Percentiles rank a stretch among this genome's conserved stretches.
phyloP scores from a whole-genome alignment of 139 green algal species.

The Volvox africanus region DNA sequence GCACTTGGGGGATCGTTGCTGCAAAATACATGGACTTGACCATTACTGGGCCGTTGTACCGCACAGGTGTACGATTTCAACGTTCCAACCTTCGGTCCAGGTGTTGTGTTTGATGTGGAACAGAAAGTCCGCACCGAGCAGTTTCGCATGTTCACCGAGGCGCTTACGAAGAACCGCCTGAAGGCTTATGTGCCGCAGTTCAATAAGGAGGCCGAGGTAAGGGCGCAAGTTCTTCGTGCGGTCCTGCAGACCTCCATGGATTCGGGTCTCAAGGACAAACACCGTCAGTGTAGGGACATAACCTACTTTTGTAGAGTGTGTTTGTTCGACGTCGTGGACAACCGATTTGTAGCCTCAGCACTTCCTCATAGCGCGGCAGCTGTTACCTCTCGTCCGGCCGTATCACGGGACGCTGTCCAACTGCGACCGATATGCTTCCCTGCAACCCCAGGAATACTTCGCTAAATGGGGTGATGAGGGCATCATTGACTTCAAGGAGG shows the following conservation, averaged over 20 bases:
- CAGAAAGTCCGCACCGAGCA: slow-evolving; percentile 94
- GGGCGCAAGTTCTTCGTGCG: not conserved
- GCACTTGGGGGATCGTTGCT: too few relatives aligned
- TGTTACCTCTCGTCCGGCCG: too few relatives aligned
- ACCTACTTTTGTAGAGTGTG: too few relatives aligned
- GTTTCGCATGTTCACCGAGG: slow-evolving; percentile 97
- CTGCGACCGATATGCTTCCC: too few relatives aligned
- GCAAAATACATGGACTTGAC: not conserved
- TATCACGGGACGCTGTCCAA: too few relatives aligned
- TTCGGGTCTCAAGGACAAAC: slow-evolving; percentile 85
- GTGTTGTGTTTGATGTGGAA: slow-evolving; percentile 99
- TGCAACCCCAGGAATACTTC: slow-evolving; percentile 85
- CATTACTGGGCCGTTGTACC: not conserved
- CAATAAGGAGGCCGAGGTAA: slow-evolving; percentile 84
- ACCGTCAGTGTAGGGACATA: too few relatives aligned
- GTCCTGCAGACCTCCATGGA: slow-evolving; percentile 88
- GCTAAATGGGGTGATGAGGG: slow-evolving; percentile 88
- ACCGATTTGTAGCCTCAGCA: too few relatives aligned
- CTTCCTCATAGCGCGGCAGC: too few relatives aligned
- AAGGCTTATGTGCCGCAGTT: slow-evolving; percentile 93
- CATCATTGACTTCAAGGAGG: slow-evolving; percentile 91
- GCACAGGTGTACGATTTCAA: slow-evolving; percentile 97
- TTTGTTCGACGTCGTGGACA: too few relatives aligned
- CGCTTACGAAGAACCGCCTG: slow-evolving; percentile 90
- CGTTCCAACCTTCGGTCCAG: slow-evolving; percentile 96